phyloP scores from a whole-genome alignment of 1,284 basidiomycete genomes.

The Caloboletus firmus region DNA sequence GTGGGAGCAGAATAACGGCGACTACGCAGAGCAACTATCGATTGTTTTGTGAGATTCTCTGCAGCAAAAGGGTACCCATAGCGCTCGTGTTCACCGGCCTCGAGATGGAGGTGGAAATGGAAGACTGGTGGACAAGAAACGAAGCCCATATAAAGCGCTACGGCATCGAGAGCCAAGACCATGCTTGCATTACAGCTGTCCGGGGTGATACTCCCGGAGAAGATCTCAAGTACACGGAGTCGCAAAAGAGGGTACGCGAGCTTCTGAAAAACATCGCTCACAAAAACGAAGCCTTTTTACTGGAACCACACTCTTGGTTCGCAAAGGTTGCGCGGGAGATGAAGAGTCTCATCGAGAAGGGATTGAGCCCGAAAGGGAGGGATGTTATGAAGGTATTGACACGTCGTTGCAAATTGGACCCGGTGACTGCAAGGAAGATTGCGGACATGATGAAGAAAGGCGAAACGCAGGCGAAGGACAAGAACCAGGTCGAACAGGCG shows the following conservation, averaged over 20 bases:
- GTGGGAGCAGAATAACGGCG: slow-evolving; percentile 37
- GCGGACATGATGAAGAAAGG: slow-evolving; percentile 26
- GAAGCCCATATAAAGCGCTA: slow-evolving; percentile 28
- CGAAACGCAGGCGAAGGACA: slow-evolving; percentile 8
- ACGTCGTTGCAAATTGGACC: slow-evolving; percentile 30
- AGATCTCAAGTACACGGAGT: slow-evolving; percentile 25
- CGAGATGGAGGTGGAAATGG: slow-evolving; percentile 40
- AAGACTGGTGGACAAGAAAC: slow-evolving; percentile 43
- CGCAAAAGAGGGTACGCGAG: slow-evolving; percentile 21
- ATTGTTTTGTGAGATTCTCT: slow-evolving; percentile 39
- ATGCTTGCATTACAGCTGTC: slow-evolving; percentile 44
- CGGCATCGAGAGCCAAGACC: slow-evolving; percentile 34
- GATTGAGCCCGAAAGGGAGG: slow-evolving; percentile 13
- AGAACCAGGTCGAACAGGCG: neutral
- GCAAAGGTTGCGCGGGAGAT: slow-evolving; percentile 17
- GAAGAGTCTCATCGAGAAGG: slow-evolving; percentile 21
- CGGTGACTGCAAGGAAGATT: slow-evolving; percentile 28
- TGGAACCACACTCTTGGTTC: slow-evolving; percentile 23
- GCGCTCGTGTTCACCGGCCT: slow-evolving; percentile 42
- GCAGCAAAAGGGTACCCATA: slow-evolving; percentile 36
- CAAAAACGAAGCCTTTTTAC: slow-evolving; percentile 12
- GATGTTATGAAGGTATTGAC: slow-evolving; percentile 28
- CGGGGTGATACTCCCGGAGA: slow-evolving; percentile 24
- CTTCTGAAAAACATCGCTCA: slow-evolving; percentile 22
- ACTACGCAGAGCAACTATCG: slow-evolving; percentile 39